phyloP scores from a whole-genome alignment of 805 yeast species.

The Nakazawaea anatomiae region DNA sequence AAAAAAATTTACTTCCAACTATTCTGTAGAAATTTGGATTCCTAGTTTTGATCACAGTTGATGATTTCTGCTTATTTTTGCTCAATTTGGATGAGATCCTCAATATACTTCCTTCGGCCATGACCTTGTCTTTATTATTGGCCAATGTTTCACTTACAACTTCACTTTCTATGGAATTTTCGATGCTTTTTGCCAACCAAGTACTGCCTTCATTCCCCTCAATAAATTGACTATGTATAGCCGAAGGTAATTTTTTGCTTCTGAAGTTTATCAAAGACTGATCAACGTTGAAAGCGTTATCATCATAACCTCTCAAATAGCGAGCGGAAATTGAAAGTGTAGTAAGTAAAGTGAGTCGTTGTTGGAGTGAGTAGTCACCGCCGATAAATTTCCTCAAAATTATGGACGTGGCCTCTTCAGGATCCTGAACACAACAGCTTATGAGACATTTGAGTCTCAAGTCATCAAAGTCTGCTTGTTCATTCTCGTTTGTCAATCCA shows the following conservation, averaged over 20 bases:
- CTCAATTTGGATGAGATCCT: constrained; percentile 33
- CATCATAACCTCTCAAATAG: constrained; percentile 55
- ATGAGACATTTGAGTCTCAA: constrained; percentile 58
- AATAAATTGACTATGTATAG: constrained; percentile 38
- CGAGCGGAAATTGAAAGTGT: constrained; percentile 67
- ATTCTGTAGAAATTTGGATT: constrained; percentile 34
- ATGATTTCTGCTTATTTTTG: constrained; percentile 1
- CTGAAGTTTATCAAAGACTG: constrained; percentile 23
- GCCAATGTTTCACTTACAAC: constrained; percentile 18
- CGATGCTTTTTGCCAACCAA: not conserved
- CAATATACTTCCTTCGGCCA: constrained; percentile 34
- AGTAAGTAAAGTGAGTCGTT: constrained; percentile 63
- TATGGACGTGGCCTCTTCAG: constrained; percentile 32
- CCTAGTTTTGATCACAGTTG: constrained; percentile 15
- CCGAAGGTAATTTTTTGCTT: constrained; percentile 38
- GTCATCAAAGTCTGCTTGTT: constrained; percentile 56
- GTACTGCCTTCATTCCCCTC: constrained; percentile 15
- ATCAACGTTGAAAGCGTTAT: constrained; percentile 26
- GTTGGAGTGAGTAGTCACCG: constrained; percentile 81
- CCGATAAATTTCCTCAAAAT: constrained; percentile 44
- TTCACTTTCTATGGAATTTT: not conserved
- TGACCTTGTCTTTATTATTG: constrained; percentile 24
- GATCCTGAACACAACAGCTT: constrained; percentile 52
- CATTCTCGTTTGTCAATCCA: constrained; percentile 51
- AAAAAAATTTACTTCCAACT: constrained; percentile 40